Conservation (phyloP, 768 basidiomycete species). For the Naematelia aurantialba region DNA sequence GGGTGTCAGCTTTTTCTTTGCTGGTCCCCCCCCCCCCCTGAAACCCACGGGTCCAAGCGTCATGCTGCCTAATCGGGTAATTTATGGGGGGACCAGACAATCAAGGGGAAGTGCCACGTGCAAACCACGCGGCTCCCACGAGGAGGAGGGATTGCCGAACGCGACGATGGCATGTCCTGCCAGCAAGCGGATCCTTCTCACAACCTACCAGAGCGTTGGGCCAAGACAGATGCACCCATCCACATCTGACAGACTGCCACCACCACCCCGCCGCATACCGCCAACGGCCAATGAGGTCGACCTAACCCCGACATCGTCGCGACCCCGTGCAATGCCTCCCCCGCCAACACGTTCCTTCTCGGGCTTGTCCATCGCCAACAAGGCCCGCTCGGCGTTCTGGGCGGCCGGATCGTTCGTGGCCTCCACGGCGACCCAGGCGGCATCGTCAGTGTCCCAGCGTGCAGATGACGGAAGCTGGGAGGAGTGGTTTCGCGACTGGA, state of each 20-base stretch:
- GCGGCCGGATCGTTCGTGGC: background rate
- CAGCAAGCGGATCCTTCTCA: background rate
- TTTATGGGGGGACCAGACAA: too few relatives aligned
- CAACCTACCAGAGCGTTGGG: background rate
- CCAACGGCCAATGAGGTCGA: background rate
- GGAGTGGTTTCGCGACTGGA: conserved; percentile 9
- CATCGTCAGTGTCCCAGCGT: background rate
- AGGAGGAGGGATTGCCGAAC: too few relatives aligned
- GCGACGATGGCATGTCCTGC: background rate
- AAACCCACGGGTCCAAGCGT: too few relatives aligned
- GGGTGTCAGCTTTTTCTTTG: too few relatives aligned
- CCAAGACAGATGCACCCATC: background rate
- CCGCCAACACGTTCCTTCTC: background rate
- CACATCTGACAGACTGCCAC: background rate
- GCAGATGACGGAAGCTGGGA: background rate
- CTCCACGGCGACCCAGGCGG: background rate
- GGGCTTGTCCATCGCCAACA: background rate
- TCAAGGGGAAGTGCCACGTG: too few relatives aligned
- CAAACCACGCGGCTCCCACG: too few relatives aligned
- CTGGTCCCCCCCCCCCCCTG: too few relatives aligned
- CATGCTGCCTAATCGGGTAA: too few relatives aligned
- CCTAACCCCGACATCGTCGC: background rate
- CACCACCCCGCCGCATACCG: background rate
- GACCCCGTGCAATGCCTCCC: background rate
- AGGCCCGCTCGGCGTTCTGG: background rate